Base-by-base conservation (phyloP, 2,329 filamentous ascomycete genomes). In the Beauveria varroae region DNA sequence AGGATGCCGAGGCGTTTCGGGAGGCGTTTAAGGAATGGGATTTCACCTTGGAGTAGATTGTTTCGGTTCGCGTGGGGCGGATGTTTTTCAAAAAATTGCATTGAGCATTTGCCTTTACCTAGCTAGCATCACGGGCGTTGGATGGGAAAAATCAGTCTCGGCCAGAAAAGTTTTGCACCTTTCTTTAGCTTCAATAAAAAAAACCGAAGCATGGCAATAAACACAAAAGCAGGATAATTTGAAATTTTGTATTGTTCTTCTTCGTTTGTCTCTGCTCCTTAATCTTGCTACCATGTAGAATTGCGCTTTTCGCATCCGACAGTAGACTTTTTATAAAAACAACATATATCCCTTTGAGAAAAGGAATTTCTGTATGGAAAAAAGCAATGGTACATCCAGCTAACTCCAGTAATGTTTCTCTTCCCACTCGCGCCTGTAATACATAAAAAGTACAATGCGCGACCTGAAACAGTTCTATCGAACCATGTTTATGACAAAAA, bases 21-120 rank as follows among this genome's bases (percentile, higher is more conserved):
- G 80, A 83, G 66, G 87, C 88, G 1, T 99, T 96, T 70, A 87
- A 90, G 74, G 79, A 84, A 37, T 97, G 90, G 82, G 93, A 99
- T 73, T 97, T 97, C 72, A 89, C 90, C 16, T 63, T 78, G 52
- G 56, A 68, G 55, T 67, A 64, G 64, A 44, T 6, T 14, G 20
- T 41, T 26, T 26, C 24, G 24, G 49, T 55, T 18, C 5, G 7
- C 22, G 12, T 18, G 2, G 22, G 10, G 22, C 5, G 3, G 24
- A 3, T 47, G 1, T 46, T 18, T 34, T 22, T 50, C n/a, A 24
- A 14, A 37, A 6, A 40, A 26, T 49, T 3, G 20, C 20, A 43
- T 37, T 44, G 9, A 51, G 55, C 44, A 40, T 40, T 14, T 49
- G 6, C 16, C 34, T 30, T 56, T 46, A 47, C 41, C 34, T 54